Evolutionary conservation across 2,329 filamentous ascomycete genomes (phyloP).

Genomic region (Verticillium nonalfalfae): DNA sequence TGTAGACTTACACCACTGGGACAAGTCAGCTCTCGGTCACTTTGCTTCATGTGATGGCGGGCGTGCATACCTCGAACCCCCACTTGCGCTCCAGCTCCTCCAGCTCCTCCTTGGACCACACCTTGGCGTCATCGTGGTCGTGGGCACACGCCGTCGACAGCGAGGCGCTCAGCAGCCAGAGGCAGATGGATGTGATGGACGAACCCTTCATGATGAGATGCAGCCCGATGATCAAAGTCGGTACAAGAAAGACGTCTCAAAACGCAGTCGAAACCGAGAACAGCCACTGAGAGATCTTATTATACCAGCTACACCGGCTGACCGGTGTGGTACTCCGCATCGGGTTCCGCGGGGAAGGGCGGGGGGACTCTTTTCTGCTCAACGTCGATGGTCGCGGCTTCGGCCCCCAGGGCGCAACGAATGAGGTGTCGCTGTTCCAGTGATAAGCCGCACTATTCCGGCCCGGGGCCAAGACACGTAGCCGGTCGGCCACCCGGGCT

Average conservation of each 20-base stretch:
- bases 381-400: neutral
- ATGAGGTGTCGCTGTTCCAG: neutral
- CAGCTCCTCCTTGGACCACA: slow-evolving; percentile 43
- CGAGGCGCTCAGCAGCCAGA: slow-evolving; percentile 11
- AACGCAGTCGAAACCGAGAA: neutral
- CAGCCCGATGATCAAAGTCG: neutral
- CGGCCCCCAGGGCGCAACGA: neutral
- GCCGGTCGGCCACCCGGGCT: neutral
- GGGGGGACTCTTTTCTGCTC: neutral
- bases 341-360: neutral
- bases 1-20: slow-evolving; percentile 10
- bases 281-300: neutral
- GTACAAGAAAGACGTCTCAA: neutral
- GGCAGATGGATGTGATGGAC: slow-evolving; percentile 2
- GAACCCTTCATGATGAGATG: slow-evolving; percentile 6
- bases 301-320: neutral
- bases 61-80: slow-evolving; percentile 42
- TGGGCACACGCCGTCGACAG: slow-evolving; percentile 22
- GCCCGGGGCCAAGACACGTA: neutral
- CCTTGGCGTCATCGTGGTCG: slow-evolving; percentile 27
- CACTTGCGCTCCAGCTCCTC: slow-evolving; percentile 51
- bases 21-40: neutral
- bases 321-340: neutral
- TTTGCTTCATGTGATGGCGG: neutral
- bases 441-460: neutral